Evolutionary conservation across 2,329 filamentous ascomycete genomes (phyloP).

Genomic region (Fusarium domesticum): DNA sequence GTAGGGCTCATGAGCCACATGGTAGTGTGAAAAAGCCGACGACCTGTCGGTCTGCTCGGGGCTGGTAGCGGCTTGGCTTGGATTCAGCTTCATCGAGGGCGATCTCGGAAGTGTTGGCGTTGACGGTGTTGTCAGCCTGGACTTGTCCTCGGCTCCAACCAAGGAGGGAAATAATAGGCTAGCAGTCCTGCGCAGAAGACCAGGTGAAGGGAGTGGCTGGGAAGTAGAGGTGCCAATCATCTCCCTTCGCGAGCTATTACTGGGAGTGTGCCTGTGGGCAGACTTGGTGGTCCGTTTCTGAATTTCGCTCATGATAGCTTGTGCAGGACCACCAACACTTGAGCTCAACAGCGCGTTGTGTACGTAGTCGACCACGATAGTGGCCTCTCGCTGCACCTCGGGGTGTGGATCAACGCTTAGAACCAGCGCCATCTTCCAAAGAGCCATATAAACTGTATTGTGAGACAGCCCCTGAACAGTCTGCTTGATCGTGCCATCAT

Average conservation of each 20-base stretch:
- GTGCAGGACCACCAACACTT: slow-evolving; percentile 66
- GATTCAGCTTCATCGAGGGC: slow-evolving; percentile 37
- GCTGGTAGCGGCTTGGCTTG: slow-evolving; percentile 49
- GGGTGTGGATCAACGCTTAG: slow-evolving; percentile 92
- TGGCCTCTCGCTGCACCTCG: slow-evolving; percentile 83
- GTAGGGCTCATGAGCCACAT: slow-evolving; percentile 72
- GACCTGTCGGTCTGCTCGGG: slow-evolving; percentile 70
- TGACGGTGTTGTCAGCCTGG: slow-evolving; percentile 34
- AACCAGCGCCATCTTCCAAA: slow-evolving; percentile 91
- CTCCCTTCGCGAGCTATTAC: slow-evolving; percentile 43
- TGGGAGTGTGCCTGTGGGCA: slow-evolving; percentile 43
- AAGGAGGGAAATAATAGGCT: slow-evolving; percentile 62
- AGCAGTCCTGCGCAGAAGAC: slow-evolving; percentile 60
- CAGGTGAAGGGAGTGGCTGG: slow-evolving; percentile 52
- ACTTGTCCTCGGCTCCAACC: slow-evolving; percentile 47
- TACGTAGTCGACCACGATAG: slow-evolving; percentile 81
- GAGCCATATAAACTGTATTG: slow-evolving; percentile 87
- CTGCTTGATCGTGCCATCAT: slow-evolving; percentile 56
- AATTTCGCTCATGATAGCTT: slow-evolving; percentile 72
- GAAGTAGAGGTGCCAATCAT: slow-evolving; percentile 37
- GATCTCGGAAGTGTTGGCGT: slow-evolving; percentile 29
- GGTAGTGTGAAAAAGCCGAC: slow-evolving; percentile 63
- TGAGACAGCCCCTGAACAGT: slow-evolving; percentile 63
- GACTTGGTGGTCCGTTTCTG: slow-evolving; percentile 49
- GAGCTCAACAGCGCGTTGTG: slow-evolving; percentile 77